Evolutionary conservation across 2,329 filamentous ascomycete genomes (phyloP).

Genomic region (Tolypocladium nubicola): DNA sequence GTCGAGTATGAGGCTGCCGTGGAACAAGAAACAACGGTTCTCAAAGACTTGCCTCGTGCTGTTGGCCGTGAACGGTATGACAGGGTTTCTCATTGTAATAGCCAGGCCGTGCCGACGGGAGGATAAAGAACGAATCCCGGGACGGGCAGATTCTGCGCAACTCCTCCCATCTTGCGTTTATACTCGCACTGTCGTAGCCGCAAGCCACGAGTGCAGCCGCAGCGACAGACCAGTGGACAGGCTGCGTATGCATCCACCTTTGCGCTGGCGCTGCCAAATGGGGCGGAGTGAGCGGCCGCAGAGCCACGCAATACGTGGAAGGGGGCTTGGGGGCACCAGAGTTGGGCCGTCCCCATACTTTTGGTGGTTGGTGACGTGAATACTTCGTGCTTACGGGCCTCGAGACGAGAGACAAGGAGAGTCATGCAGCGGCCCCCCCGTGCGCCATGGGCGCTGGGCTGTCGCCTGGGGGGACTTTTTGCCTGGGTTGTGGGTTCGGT

Average conservation of each 20-base stretch:
- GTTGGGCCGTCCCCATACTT: background rate
- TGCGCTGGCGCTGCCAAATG: background rate
- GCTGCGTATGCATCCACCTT: background rate
- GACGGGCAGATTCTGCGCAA: background rate
- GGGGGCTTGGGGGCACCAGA: background rate
- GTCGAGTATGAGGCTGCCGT: background rate
- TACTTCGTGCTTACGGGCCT: background rate
- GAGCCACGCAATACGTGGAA: background rate
- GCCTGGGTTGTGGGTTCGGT: background rate
- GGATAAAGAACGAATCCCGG: too few relatives aligned
- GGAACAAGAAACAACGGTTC: background rate
- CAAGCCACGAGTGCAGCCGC: background rate
- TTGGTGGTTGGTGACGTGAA: background rate
- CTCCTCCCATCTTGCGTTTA: background rate
- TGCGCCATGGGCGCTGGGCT: background rate
- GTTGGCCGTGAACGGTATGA: background rate
- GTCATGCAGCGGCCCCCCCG: background rate
- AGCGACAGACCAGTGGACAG: background rate
- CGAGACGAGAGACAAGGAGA: background rate
- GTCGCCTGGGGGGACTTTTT: background rate
- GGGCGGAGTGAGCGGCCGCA: background rate
- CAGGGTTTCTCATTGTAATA: background rate
- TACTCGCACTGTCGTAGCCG: background rate
- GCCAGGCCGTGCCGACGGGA: too few relatives aligned
- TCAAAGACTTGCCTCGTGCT: background rate